phyloP scores from a whole-genome alignment of 805 yeast genomes.

The Grigorovia humatica region DNA sequence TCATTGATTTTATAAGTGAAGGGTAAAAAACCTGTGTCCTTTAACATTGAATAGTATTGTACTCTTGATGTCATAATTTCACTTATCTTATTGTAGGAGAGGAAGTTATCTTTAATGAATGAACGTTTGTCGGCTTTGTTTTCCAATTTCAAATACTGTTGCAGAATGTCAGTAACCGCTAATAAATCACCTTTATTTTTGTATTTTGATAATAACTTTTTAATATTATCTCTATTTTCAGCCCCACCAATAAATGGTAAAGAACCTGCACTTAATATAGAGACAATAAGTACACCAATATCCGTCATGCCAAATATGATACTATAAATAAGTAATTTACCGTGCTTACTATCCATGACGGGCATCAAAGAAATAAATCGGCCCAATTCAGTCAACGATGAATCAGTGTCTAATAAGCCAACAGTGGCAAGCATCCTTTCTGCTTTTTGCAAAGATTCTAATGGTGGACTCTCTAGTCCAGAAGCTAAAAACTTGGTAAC shows the following conservation, averaged over 20 bases:
- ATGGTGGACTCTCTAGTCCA: constrained; percentile 77
- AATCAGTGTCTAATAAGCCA: constrained; percentile 54
- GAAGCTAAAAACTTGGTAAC: constrained; percentile 58
- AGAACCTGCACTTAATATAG: constrained; percentile 60
- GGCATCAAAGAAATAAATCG: constrained; percentile 72
- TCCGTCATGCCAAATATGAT: constrained; percentile 78
- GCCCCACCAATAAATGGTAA: constrained; percentile 52
- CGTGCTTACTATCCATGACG: constrained; percentile 70
- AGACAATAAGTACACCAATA: constrained; percentile 67
- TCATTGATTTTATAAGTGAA: constrained; percentile 32
- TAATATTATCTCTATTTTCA: constrained; percentile 58
- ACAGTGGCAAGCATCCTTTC: constrained; percentile 45
- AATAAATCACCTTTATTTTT: constrained; percentile 58
- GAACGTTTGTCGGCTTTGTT: constrained; percentile 25
- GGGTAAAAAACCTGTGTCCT: constrained; percentile 71
- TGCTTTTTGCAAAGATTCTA: constrained; percentile 30
- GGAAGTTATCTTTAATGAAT: constrained; percentile 45
- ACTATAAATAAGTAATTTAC: constrained; percentile 70
- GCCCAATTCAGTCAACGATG: constrained; percentile 63
- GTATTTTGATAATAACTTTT: constrained; percentile 29
- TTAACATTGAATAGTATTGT: constrained; percentile 60
- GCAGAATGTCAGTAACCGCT: constrained; percentile 51
- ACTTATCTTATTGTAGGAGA: constrained; percentile 54
- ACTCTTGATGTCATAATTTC: constrained; percentile 63
- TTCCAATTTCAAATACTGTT: constrained; percentile 35